Percentiles rank a stretch among this genome's conserved stretches.
These are phyloP conservation scores for Penicillium sclerotiorum DNA, from an alignment of 2,329 filamentous ascomycete genomes.

Conservation along the genomic window DNA sequence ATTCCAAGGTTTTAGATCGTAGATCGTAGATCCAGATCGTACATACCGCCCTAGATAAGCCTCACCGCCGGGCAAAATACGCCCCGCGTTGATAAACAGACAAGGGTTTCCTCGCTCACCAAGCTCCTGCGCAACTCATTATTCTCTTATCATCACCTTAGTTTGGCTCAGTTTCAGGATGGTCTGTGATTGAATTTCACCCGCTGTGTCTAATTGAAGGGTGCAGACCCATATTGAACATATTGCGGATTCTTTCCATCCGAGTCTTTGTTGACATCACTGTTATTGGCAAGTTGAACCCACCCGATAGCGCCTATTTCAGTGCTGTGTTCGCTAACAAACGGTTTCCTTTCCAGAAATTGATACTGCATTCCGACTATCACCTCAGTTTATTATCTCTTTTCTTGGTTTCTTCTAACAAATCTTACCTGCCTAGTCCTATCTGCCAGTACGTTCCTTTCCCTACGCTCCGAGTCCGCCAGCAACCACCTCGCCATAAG, in stretches of 20 bases:
- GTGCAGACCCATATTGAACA: not conserved
- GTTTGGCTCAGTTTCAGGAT: not conserved
- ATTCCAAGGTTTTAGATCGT: no score
- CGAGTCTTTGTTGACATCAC: slow-evolving; percentile 16
- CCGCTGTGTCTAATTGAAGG: not conserved
- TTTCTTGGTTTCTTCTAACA: no score
- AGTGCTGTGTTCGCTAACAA: not conserved
- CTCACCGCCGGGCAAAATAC: slow-evolving; percentile 35
- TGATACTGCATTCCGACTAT: not conserved
- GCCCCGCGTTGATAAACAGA: slow-evolving; percentile 35
- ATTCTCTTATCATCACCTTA: not conserved
- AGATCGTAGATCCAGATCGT: not conserved
- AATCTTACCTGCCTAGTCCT: no score
- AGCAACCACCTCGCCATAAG: no score
- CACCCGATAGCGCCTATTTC: slow-evolving; percentile 1
- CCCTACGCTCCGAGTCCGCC: no score
- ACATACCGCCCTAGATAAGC: slow-evolving; percentile 18
- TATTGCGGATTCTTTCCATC: slow-evolving; percentile 7
- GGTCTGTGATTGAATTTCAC: not conserved
- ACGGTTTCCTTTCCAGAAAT: not conserved
- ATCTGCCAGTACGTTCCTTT: not conserved
- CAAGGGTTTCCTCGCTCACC: slow-evolving; percentile 21
- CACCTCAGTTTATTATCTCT: no score
- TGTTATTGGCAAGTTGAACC: slow-evolving; percentile 4
- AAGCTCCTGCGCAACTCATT: not conserved